These are phyloP conservation scores for Fusarium graminum DNA, from an alignment of 2,329 filamentous ascomycete species.

Conservation along the genomic window DNA sequence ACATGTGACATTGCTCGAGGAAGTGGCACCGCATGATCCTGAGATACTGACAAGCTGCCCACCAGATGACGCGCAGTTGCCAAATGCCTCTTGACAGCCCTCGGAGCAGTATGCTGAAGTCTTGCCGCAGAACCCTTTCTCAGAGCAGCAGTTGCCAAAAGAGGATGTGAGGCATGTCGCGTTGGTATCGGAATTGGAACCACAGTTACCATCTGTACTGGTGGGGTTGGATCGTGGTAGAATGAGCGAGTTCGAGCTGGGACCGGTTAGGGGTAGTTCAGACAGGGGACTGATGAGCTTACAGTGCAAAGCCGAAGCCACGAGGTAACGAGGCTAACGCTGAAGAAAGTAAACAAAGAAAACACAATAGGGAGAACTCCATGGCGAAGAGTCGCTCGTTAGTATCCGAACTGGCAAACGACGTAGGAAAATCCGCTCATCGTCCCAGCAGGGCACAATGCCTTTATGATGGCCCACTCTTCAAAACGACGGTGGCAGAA, in stretches of 20 bases:
- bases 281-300: not conserved
- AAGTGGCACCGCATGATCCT: constrained; percentile 7
- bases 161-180: constrained; percentile 27
- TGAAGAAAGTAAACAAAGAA: not conserved
- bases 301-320: constrained; percentile 1
- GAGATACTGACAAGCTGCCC: constrained; percentile 17
- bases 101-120: constrained; percentile 20
- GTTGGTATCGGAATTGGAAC: constrained; percentile 23
- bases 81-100: constrained; percentile 16
- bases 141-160: constrained; percentile 24
- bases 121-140: constrained; percentile 22
- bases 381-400: constrained; percentile 3
- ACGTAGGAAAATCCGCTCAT: not conserved
- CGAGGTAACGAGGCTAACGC: not conserved
- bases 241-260: constrained; percentile 13
- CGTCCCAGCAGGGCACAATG: constrained; percentile 16
- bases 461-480: constrained; percentile 17
- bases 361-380: constrained; percentile 10
- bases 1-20: constrained; percentile 8
- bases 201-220: constrained; percentile 26
- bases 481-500: constrained; percentile 6
- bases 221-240: constrained; percentile 16
- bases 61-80: constrained; percentile 5
- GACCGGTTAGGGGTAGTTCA: not conserved
- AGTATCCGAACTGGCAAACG: constrained; percentile 1